phyloP scores from a whole-genome alignment of 441 rosid genomes.

The Eruca vesicaria region DNA sequence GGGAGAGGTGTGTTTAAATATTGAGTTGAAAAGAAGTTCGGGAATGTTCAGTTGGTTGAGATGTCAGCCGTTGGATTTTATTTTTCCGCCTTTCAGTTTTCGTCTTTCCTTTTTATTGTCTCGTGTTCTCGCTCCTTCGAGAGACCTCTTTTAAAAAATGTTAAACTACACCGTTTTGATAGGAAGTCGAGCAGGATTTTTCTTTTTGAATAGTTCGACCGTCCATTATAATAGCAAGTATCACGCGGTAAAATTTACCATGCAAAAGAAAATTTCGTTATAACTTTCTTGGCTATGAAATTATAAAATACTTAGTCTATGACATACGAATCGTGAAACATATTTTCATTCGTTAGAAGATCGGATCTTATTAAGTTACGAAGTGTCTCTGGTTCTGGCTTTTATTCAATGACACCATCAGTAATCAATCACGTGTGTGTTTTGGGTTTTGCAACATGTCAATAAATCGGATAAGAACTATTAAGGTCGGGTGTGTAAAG shows the following conservation, averaged over 20 bases:
- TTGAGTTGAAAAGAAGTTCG: conserved; percentile 10
- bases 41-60: conserved; percentile 22
- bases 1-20: conserved; percentile 9
- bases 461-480: too few species aligned
- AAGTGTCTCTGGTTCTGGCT: not conserved
- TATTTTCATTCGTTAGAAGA: not conserved
- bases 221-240: too few species aligned
- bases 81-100: not conserved
- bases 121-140: conserved; percentile 30
- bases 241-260: too few species aligned
- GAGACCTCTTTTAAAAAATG: conserved; percentile 11
- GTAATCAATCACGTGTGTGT: not conserved
- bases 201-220: not conserved
- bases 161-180: conserved; percentile 6
- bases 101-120: not conserved
- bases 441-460: too few species aligned
- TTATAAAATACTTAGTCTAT: not conserved
- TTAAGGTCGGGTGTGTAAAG: not conserved
- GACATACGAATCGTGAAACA: not conserved
- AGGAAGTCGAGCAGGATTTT: not conserved
- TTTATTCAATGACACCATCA: not conserved
- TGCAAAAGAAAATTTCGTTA: not conserved
- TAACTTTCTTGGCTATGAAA: not conserved
- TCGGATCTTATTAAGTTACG: not conserved
- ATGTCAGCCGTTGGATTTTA: conserved; percentile 29